Base-by-base conservation (phyloP, 1,139 yeast genomes). In the Candida anutae region DNA sequence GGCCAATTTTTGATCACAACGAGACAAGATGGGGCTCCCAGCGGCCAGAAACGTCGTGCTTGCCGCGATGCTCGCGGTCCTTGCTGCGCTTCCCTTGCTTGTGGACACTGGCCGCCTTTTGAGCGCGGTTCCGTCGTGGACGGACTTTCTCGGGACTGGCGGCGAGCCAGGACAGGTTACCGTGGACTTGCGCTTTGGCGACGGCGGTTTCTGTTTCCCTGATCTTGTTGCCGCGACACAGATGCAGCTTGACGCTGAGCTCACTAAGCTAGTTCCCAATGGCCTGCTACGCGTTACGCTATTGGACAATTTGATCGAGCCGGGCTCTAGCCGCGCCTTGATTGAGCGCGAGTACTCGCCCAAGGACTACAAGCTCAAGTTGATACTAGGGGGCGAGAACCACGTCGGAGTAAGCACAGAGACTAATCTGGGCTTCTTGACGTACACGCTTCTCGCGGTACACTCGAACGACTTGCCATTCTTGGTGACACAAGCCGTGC, bases 391-490 rank as follows among this genome's bases (percentile, higher is more conserved):
- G 12, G 42, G 46, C 17, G 55, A 51, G 5, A 54, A 60, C 24
- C 55, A 58, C 3, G 53, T 69, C 4, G 55, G 55, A 12, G 43
- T 69, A 3, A 66, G 62, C 30, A 43, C 58, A 28, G 53, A 53
- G 11, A 55, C 53, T 2, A 60, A 67, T 15, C 62, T 55, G 30
- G 72, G 74, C 0, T 57, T 58, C 15, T 31, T 58, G 23, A 39
- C 42, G 34, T 75, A 69, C 43, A 58, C 66, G 19, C 50, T 72
- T 25, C 58, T 56, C 2, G 46, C 72, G 8, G 62, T 79, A n/a
- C 64, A 65, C 28, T 48, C 57, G 9, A 79, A 77, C 35, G 77
- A 71, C 35, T 47, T 79, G 21, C 87, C 88, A 1, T 77, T 64
- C 36, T 66, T 69, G 33, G 57, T 75, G 5, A 67, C 80, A 0